Base-by-base conservation (phyloP, 2,329 filamentous ascomycete genomes). In the Exophiala sideris region DNA sequence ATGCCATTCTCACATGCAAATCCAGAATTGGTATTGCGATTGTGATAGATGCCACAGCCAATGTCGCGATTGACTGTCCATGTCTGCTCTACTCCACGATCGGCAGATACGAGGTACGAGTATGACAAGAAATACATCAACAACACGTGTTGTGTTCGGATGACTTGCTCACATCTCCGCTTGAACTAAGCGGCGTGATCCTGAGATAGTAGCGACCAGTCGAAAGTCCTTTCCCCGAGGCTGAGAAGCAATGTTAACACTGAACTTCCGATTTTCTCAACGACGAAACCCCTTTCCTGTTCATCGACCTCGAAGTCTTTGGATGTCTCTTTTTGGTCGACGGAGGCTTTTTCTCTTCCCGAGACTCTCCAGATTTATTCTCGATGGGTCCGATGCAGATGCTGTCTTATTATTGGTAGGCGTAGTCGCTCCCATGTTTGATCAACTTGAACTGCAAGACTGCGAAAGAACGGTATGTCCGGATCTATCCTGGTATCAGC, bases 371-470 rank as follows among this genome's bases (percentile, higher is more conserved):
- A 3, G 51, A 51, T 3, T 24, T 21, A 2, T 35, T 55, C 35
- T 56, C 55, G 24, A 50, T 49, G 36, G 57, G 52, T n/a, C 53
- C 58, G 33, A 60, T 55, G 48, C 50, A 56, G 45, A 60, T 60
- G 14, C 41, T 34, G 33, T 59, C 55, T 10, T 54, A 52, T 7
- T 47, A 12, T 8, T 59, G 48, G 44, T 56, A 60, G 20, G 54
- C 58, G 47, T 62, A 61, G 18, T 47, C 34, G 50, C 46, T 45
- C 16, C 57, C 38, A n/a, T 44, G 55, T 45, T 58, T 48, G 21
- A 56, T 35, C 48, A 62, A 35, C n/a, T 21, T 36, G 42, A 60
- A 59, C 29, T 38, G 33, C 42, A 62, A 48, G n/a, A 58, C 40
- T 24, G 47, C 41, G 38, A 48, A 48, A 18, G 16, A 18, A 18